Evolutionary conservation across 331 rosid genomes (phyloP), one percentile per base, ranked within the genome.

Genomic region (Malus hybrid): DNA sequence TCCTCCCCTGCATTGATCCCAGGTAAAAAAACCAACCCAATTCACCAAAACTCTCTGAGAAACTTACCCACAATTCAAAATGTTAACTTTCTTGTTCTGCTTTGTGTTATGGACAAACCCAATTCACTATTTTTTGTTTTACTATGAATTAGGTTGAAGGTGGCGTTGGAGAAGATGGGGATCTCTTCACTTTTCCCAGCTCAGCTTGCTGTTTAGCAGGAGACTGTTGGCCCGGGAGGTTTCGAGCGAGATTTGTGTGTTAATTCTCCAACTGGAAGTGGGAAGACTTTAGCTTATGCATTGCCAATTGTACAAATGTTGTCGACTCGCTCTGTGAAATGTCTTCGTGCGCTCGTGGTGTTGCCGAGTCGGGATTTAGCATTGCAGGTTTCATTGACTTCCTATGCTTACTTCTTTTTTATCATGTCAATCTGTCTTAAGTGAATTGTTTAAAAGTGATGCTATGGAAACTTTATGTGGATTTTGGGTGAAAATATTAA

Each of bases 201-300:
- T 74, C 99, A 94, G 86, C 78, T 87, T 11, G 93, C 89, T 2
- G 93, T 90, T 30, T 94, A 97, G 99, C 89, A 85, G 75, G 99
- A 94, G 82, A 87, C 90, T 1, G 70, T 94, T 50, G 97, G 98
- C 6, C 96, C 97, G 9, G 97, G 96, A 52, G 82, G 80, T 20
- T 94, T 91, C 34, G 86, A 86, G 30, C 91, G 99, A 33, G 99
- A 94, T 73, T 65, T 94, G 26, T 92, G 97, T 76, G 79, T 94
- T 58, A 92, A 94, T 75, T 94, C 96, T 5, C 97, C 99, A 18
- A 94, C 99, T 12, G 97, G 99, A 34, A 94, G 97, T 57, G 99
- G 99, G 29, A 90, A 94, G 82, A 94, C 97, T 71, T 67, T 94
- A 64, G 89, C 97, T 60, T 94, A 92, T 77, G 99, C 99, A n/a